These are phyloP conservation scores for Wickerhamomyces sydowiorum DNA, from an alignment of 805 yeast species.

Conservation along the genomic window DNA sequence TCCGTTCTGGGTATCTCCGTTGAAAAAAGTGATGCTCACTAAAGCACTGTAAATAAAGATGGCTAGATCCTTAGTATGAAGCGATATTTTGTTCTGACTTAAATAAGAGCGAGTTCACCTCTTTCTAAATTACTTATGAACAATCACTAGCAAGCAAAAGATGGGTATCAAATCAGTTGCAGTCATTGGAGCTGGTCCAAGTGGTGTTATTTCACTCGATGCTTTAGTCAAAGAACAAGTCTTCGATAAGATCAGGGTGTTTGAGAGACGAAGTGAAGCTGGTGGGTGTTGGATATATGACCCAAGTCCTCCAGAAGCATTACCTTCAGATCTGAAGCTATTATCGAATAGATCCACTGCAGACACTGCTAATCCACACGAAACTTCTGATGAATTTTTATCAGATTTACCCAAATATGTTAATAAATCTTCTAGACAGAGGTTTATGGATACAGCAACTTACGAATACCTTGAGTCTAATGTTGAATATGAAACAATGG, in stretches of 20 bases:
- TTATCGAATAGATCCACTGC: background rate
- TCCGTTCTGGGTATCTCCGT: too few species aligned
- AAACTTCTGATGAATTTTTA: background rate
- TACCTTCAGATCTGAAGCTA: background rate
- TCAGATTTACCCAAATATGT: constrained; percentile 1
- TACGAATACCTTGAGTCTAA: constrained; percentile 6
- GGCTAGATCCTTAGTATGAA: too few species aligned
- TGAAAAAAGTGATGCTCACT: too few species aligned
- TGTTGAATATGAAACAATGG: constrained; percentile 7
- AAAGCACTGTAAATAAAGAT: too few species aligned
- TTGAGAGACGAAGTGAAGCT: constrained; percentile 31
- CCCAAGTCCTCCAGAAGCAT: constrained; percentile 7
- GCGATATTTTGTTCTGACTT: too few species aligned
- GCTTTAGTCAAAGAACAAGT: constrained; percentile 27
- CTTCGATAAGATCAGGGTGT: constrained; percentile 28
- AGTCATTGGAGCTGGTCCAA: constrained; percentile 44
- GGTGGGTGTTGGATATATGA: constrained; percentile 40
- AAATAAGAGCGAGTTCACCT: too few species aligned
- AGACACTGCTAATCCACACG: background rate
- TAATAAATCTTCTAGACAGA: background rate
- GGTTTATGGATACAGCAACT: constrained; percentile 5
- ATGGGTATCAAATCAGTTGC: constrained; percentile 24
- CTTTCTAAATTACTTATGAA: too few species aligned
- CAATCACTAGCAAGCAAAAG: too few species aligned
- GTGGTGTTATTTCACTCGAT: constrained; percentile 35